Evolutionary conservation across 352 stramenopile genomes (phyloP).

Genomic region (Blastocystis sp.): DNA sequence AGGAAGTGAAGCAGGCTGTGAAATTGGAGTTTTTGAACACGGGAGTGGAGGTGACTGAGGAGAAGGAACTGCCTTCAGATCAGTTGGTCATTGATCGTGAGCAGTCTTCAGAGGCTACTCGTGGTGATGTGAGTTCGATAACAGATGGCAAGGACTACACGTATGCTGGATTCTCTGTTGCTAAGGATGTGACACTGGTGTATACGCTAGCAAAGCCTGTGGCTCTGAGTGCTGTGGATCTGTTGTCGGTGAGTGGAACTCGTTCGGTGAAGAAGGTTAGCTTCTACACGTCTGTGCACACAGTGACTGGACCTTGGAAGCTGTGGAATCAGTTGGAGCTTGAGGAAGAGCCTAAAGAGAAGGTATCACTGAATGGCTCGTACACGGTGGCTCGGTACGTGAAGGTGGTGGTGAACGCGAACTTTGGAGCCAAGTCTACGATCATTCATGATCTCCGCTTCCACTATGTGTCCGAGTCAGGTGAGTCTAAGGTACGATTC

Average conservation of each 20-base stretch:
- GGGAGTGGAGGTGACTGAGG: not conserved
- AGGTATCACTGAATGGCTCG: not conserved
- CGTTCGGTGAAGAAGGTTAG: constrained; percentile 19
- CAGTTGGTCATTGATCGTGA: not conserved
- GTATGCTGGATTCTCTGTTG: constrained; percentile 28
- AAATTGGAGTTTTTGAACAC: not conserved
- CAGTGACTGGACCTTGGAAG: constrained; percentile 33
- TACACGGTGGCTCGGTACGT: constrained; percentile 37
- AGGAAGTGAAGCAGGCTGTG: constrained; percentile 7
- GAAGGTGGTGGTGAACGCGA: constrained; percentile 55
- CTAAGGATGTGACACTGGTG: constrained; percentile 18
- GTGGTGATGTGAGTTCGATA: not conserved
- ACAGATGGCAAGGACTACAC: constrained; percentile 8
- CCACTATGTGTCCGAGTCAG: constrained; percentile 9
- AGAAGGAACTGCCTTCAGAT: not conserved
- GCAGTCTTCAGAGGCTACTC: not conserved
- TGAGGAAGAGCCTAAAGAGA: not conserved
- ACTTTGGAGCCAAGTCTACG: constrained; percentile 37
- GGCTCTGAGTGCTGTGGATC: constrained; percentile 16
- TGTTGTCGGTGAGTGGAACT: not conserved
- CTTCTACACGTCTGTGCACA: constrained; percentile 31
- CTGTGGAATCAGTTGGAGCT: not conserved
- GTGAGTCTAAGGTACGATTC: constrained; percentile 24
- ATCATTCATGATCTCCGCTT: constrained; percentile 11
- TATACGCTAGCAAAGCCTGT: not conserved